A percentile compares a stretch with the other conserved stretches of the same genome.
phyloP scores from a whole-genome alignment of 495 filamentous ascomycete species.

The Parmelia sp. region DNA sequence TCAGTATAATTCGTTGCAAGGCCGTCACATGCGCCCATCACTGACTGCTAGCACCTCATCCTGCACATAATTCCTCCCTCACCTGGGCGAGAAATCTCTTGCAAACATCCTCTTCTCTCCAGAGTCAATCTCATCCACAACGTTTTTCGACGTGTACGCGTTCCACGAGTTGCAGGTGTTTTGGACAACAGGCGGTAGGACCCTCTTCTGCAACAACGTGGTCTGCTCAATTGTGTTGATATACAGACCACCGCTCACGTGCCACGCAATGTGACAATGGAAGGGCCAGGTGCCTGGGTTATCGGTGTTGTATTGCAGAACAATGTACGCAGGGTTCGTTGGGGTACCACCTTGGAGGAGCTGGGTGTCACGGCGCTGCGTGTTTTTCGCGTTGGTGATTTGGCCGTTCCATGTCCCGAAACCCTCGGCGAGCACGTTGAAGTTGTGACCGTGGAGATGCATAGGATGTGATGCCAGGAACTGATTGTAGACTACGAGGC shows the following conservation, averaged over 20 bases:
- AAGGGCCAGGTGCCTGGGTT: conserved; percentile 29
- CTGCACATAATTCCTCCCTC: background rate
- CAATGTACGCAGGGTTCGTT: conserved; percentile 36
- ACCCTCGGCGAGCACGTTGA: conserved; percentile 34
- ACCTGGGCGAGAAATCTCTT: background rate
- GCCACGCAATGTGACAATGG: conserved; percentile 34
- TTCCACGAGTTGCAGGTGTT: conserved; percentile 24
- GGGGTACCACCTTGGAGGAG: conserved; percentile 37
- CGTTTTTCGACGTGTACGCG: conserved; percentile 8
- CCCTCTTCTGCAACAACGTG: conserved; percentile 17
- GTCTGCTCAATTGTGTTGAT: conserved; percentile 29
- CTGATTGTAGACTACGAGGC: conserved; percentile 52
- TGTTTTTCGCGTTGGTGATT: conserved; percentile 31
- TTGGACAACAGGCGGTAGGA: conserved; percentile 23
- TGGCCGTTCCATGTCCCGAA: conserved; percentile 29
- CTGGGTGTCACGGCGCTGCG: conserved; percentile 56
- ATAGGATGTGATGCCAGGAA: conserved; percentile 32
- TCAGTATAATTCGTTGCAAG: no score
- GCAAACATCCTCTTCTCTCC: background rate
- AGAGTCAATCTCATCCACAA: conserved; percentile 28
- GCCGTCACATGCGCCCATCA: background rate
- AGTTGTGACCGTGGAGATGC: conserved; percentile 41
- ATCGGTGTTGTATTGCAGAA: conserved; percentile 25
- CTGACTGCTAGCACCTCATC: no score
- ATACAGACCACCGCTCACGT: conserved; percentile 28